Evolutionary conservation across 305 asterid genomes (phyloP).

Genomic region (Solanum hybrid): DNA sequence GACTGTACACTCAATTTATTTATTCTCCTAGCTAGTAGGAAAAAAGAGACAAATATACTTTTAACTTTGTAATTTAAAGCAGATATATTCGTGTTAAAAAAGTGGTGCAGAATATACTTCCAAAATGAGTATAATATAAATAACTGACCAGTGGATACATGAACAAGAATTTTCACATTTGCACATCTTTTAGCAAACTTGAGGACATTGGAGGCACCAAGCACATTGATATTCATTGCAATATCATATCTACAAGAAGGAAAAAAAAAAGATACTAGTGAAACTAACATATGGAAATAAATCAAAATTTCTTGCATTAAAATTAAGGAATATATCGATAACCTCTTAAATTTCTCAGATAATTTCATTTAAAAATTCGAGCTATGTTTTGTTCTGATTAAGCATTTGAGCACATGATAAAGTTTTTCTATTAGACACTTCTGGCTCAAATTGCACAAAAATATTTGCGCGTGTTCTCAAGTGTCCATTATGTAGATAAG

Average conservation of each 20-base stretch:
- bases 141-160: conserved; percentile 17
- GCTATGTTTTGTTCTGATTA: neutral
- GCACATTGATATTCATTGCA: neutral
- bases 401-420: neutral
- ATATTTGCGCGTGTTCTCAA: neutral
- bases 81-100: too few species aligned
- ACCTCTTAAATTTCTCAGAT: neutral
- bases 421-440: neutral
- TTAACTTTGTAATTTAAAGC: neutral
- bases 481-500: neutral
- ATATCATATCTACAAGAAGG: conserved; percentile 5
- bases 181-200: conserved; percentile 9
- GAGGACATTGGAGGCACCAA: conserved; percentile 6
- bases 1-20: neutral
- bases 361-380: too few species aligned
- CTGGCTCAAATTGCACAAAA: neutral
- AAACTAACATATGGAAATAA: neutral
- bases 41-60: neutral
- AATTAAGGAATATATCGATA: neutral
- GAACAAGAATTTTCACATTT: conserved; percentile 1
- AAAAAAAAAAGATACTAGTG: neutral
- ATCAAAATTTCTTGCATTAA: neutral
- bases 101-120: neutral
- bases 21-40: neutral
- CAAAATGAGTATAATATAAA: neutral